Percentiles rank a stretch among this genome's conserved stretches.
phyloP scores from a whole-genome alignment of 257 asterid genomes.

The Paulownia fortunei region DNA sequence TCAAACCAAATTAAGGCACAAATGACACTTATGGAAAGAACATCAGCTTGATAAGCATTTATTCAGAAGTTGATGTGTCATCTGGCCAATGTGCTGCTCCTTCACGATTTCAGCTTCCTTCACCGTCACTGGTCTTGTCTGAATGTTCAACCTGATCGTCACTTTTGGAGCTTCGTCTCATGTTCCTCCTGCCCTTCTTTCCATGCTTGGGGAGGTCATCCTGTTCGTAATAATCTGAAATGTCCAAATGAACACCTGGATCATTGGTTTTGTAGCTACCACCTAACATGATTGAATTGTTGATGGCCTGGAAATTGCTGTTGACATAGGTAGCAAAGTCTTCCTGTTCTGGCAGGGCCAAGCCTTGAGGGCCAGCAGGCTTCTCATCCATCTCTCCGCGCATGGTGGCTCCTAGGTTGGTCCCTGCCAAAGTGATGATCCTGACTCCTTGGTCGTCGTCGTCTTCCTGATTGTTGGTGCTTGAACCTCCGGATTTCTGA shows the following conservation, averaged over 20 bases:
- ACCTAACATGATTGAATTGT: constrained; percentile 91
- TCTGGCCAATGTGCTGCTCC: background rate
- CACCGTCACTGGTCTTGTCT: constrained; percentile 13
- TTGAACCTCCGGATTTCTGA: constrained; percentile 48
- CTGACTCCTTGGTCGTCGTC: constrained; percentile 57
- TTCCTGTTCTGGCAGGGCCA: constrained; percentile 49
- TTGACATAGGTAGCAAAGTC: constrained; percentile 67
- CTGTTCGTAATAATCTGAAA: constrained; percentile 55
- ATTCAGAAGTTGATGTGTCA: constrained; percentile 7
- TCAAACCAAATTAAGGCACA: constrained; percentile 8
- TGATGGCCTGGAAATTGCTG: constrained; percentile 91
- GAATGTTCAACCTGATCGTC: constrained; percentile 36
- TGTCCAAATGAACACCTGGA: constrained; percentile 91
- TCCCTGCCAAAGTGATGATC: constrained; percentile 85
- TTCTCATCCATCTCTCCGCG: constrained; percentile 65
- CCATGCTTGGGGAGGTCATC: constrained; percentile 20
- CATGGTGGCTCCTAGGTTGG: constrained; percentile 88
- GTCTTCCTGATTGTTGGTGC: constrained; percentile 37
- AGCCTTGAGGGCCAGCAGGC: constrained; percentile 22
- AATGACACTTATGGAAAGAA: background rate
- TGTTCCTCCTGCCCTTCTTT: constrained; percentile 43
- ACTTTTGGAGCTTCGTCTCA: constrained; percentile 38
- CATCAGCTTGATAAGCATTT: background rate
- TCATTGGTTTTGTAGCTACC: constrained; percentile 77
- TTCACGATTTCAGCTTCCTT: background rate